Conservation (phyloP, 2,329 filamentous ascomycete genomes). For the Lachnellula occidentalis region DNA sequence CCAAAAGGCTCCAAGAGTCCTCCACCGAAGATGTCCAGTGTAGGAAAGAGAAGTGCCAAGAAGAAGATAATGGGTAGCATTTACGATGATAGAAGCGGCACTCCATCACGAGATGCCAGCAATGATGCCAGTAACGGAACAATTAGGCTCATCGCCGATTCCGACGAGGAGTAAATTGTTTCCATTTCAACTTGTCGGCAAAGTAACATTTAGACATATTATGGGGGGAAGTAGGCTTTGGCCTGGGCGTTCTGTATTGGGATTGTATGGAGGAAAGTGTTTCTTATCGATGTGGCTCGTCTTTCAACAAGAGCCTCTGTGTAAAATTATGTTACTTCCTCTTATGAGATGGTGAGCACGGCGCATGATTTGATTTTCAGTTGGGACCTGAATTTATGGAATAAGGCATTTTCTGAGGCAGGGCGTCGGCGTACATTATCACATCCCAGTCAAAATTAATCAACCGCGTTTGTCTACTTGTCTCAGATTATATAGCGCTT, state of each 20-base stretch:
- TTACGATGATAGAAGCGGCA: constrained; percentile 5
- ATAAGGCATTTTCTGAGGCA: neutral
- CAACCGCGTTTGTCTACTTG: too few relatives aligned
- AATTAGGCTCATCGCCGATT: constrained; percentile 18
- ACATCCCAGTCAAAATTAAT: too few relatives aligned
- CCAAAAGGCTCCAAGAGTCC: constrained; percentile 1
- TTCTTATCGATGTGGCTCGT: constrained; percentile 16
- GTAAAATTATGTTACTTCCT: constrained; percentile 24
- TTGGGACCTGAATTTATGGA: neutral
- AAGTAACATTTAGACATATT: neutral
- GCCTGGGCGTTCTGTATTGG: neutral
- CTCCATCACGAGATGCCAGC: constrained; percentile 12
- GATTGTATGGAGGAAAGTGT: neutral
- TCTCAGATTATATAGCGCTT: too few relatives aligned
- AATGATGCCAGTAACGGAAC: constrained; percentile 16
- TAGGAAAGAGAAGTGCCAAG: constrained; percentile 7
- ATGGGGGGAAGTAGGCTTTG: neutral
- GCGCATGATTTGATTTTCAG: constrained; percentile 1
- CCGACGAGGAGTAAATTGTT: constrained; percentile 1
- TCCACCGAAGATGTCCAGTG: constrained; percentile 9
- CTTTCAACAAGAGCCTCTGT: constrained; percentile 24
- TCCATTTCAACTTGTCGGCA: neutral
- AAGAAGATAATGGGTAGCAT: constrained; percentile 16
- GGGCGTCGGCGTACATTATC: neutral
- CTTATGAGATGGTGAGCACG: constrained; percentile 4